Evolutionary conservation across 2,329 filamentous ascomycete species (phyloP), one percentile per base, ranked within the genome.

Genomic region (Penicillium sp.): DNA sequence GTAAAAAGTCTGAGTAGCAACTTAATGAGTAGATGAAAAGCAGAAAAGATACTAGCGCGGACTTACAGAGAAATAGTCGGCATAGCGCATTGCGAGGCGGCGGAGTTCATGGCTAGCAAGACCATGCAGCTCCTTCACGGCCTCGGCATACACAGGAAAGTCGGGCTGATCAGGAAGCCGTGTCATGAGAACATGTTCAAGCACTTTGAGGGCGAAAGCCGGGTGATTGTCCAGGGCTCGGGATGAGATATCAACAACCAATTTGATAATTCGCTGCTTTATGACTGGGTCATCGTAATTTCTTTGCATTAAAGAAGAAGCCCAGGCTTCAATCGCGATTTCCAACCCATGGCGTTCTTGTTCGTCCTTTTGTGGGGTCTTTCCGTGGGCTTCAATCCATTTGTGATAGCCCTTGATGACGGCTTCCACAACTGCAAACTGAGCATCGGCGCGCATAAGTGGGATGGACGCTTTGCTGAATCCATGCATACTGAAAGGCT

Each of bases 141-240:
- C 82, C 48, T 96, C 92, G 10, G 85, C 88, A 61, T 89, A 95
- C 2, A 79, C 70, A 27, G 76, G 74, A 52, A 84, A 77, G 30
- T 83, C 77, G 2, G 83, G 80, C 38, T 85, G 76, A 29, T 85
- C 78, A 3, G 76, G 71, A n/a, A 86, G 79, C 66, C 84, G 83
- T 22, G 85, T 88, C 56, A 90, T 80, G 25, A 98, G 74, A 45
- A 95, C 88, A 61, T 95, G 85, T 59, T 95, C 87, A 3, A 96
- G 74, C 14, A 95, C 85, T 57, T 85, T 88, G 13, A 95, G 73
- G 64, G 94, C 92, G 61, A 95, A 90, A 23, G 73, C 75, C 4
- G 83, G 76, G 38, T 86, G 84, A 50, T 81, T 82, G 56, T 87
- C 80, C 5, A 95, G 71, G 2, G 84, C 85, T 18, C 80, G 83